phyloP scores from a whole-genome alignment of 805 yeast genomes.

The Jamesozyma gamospora region DNA sequence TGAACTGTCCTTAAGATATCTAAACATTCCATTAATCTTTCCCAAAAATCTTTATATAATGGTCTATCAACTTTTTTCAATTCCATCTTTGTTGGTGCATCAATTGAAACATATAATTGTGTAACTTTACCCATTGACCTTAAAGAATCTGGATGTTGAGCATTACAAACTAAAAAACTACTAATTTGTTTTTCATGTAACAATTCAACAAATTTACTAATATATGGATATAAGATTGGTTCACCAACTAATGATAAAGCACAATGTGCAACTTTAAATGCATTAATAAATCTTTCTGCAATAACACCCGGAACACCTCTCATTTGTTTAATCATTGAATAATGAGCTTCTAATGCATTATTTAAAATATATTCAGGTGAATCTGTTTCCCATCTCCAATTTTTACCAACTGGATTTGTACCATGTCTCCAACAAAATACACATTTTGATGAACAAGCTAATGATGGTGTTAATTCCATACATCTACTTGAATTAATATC shows the following conservation, averaged over 20 bases:
- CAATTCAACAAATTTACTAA: constrained; percentile 73
- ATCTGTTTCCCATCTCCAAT: constrained; percentile 95
- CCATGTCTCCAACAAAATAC: constrained; percentile 98
- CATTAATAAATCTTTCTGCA: constrained; percentile 82
- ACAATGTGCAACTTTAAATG: constrained; percentile 81
- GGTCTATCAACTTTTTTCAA: constrained; percentile 83
- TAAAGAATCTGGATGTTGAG: constrained; percentile 87
- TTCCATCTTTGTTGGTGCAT: constrained; percentile 79
- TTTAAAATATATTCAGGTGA: constrained; percentile 73
- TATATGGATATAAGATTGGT: constrained; percentile 88
- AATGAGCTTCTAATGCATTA: constrained; percentile 84
- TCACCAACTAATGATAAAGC: constrained; percentile 91
- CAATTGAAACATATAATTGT: constrained; percentile 85
- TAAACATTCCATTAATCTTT: constrained; percentile 67
- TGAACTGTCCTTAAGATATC: constrained; percentile 68
- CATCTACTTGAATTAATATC: constrained; percentile 86
- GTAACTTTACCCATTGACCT: constrained; percentile 65
- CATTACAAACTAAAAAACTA: constrained; percentile 85
- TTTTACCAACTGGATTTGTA: constrained; percentile 90
- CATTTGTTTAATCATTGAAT: constrained; percentile 86
- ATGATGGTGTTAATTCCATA: constrained; percentile 91
- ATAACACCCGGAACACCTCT: constrained; percentile 92
- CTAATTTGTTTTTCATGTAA: constrained; percentile 74
- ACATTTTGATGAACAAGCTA: constrained; percentile 90
- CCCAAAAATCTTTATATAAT: constrained; percentile 86